These are phyloP conservation scores for Hirschfeldia incana DNA, from an alignment of 345 rosid genomes.

Conservation along the genomic window DNA sequence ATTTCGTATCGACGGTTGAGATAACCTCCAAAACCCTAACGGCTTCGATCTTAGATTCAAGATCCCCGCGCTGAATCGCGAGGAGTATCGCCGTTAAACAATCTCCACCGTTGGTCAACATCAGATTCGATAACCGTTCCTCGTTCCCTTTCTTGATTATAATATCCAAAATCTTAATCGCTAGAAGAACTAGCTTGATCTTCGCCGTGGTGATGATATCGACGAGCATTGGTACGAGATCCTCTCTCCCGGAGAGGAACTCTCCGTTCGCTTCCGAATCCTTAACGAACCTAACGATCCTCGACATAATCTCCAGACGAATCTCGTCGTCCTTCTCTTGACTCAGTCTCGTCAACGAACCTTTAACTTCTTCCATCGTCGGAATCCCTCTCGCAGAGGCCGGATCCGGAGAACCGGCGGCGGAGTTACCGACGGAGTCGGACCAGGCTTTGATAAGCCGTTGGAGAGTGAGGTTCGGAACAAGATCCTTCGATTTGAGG, in stretches of 20 bases:
- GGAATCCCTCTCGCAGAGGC: neutral
- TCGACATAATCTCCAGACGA: conserved; percentile 31
- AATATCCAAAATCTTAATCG: conserved; percentile 49
- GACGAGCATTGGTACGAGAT: conserved; percentile 52
- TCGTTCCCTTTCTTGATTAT: conserved; percentile 38
- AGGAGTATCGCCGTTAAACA: conserved; percentile 48
- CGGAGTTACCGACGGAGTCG: conserved; percentile 45
- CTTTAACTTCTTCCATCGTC: conserved; percentile 43
- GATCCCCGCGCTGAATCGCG: conserved; percentile 49
- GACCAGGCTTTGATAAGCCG: conserved; percentile 89
- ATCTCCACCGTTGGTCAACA: conserved; percentile 36
- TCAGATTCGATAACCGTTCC: conserved; percentile 43
- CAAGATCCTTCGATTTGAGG: conserved; percentile 64
- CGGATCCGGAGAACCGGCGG: conserved; percentile 19
- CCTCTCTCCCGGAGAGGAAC: conserved; percentile 52
- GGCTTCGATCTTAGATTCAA: conserved; percentile 56
- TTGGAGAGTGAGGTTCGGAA: conserved; percentile 78
- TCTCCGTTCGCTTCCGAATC: conserved; percentile 60
- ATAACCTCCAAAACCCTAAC: conserved; percentile 57
- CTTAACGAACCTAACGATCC: conserved; percentile 49
- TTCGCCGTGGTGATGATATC: conserved; percentile 40
- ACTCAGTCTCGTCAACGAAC: conserved; percentile 33
- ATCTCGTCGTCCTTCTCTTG: conserved; percentile 8
- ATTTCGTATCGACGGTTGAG: conserved; percentile 51
- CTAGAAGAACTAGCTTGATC: conserved; percentile 43